phyloP scores from a whole-genome alignment of 2,329 filamentous ascomycete genomes.

The Monosporascus sp. region DNA sequence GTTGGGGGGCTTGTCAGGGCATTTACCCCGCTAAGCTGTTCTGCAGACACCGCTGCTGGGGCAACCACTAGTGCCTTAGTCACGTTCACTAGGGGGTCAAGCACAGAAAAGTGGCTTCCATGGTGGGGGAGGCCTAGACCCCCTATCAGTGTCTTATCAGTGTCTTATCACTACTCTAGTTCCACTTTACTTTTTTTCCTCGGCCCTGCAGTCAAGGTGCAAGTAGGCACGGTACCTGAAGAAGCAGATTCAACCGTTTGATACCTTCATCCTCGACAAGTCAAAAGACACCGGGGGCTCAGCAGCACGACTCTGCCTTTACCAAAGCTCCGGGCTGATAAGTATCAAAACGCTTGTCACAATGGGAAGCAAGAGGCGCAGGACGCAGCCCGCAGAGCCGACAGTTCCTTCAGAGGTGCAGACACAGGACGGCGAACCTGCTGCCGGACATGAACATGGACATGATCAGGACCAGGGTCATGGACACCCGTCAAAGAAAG shows the following conservation, averaged over 20 bases:
- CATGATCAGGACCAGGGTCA: conserved; percentile 15
- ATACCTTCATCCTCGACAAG: no score
- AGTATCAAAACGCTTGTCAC: background rate
- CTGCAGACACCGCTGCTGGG: background rate
- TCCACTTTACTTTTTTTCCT: conserved; percentile 15
- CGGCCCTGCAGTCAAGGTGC: background rate
- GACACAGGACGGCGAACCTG: conserved; percentile 3
- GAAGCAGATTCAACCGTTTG: no score
- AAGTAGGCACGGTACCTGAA: background rate
- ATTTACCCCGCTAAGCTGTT: background rate
- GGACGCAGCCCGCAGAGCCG: conserved; percentile 8
- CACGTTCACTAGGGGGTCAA: background rate
- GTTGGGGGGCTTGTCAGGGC: background rate
- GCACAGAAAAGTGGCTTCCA: background rate
- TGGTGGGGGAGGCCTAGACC: background rate
- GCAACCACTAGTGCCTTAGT: background rate
- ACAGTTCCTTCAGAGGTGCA: conserved; percentile 3
- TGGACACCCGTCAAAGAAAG: conserved; percentile 45
- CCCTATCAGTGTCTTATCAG: no score
- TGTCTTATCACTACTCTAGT: conserved; percentile 3
- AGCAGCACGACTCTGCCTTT: background rate
- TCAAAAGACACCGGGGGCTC: no score
- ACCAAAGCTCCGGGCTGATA: background rate
- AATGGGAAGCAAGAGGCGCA: conserved; percentile 13
- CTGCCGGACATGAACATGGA: conserved; percentile 13